Percentiles rank a stretch among this genome's conserved stretches.
These are phyloP conservation scores for Cordyceps javanica DNA, from an alignment of 2,329 filamentous ascomycete genomes.

Conservation along the genomic window DNA sequence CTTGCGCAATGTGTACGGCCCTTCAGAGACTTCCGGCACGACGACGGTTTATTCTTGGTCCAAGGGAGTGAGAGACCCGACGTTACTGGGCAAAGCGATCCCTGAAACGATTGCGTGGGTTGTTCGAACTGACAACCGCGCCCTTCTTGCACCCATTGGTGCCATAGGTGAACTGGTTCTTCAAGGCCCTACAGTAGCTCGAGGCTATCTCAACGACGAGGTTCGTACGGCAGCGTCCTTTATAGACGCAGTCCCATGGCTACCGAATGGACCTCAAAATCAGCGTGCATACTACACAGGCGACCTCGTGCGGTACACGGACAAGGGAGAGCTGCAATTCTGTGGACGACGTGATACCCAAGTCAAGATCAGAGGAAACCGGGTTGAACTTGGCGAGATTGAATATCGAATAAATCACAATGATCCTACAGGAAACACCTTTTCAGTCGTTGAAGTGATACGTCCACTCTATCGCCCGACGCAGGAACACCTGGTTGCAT, in stretches of 20 bases:
- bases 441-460: neutral
- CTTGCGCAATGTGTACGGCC: slow-evolving; percentile 36
- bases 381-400: slow-evolving; percentile 36
- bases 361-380: slow-evolving; percentile 49
- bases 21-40: slow-evolving; percentile 13
- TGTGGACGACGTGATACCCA: slow-evolving; percentile 48
- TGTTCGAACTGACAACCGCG: neutral
- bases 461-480: neutral
- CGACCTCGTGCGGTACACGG: slow-evolving; percentile 35
- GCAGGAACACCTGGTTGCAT: neutral
- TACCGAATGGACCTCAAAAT: slow-evolving; percentile 12
- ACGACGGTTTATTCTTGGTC: neutral
- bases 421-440: neutral
- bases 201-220: slow-evolving; percentile 38
- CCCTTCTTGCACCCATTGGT: neutral
- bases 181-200: slow-evolving; percentile 37
- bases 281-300: slow-evolving; percentile 33
- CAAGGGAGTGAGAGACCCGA: slow-evolving; percentile 11
- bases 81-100: neutral
- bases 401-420: slow-evolving; percentile 3
- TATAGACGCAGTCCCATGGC: neutral
- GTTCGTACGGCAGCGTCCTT: neutral
- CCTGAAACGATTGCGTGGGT: neutral
- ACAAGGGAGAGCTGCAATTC: slow-evolving; percentile 32
- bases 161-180: slow-evolving; percentile 24